A percentile compares a stretch with the other conserved stretches of the same genome.
Conservation (phyloP, 768 basidiomycete genomes). For the Scleroderma bovista region DNA sequence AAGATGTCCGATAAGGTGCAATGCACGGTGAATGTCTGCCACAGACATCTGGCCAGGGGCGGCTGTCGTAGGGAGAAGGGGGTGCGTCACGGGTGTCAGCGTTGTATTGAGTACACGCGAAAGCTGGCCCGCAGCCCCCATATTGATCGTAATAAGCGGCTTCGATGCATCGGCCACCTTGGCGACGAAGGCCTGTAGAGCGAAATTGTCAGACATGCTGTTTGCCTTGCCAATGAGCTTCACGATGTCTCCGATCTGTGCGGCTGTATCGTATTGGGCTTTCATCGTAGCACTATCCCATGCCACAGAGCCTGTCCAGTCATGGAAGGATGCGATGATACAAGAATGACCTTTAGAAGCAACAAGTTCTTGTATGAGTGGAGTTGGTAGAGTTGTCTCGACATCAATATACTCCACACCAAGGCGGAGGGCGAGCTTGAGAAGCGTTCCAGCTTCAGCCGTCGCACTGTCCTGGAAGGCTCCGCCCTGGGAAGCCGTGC, state of each 20-base stretch:
- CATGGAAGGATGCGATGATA: constrained; percentile 93
- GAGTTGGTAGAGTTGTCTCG: constrained; percentile 72
- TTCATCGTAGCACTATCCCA: constrained; percentile 70
- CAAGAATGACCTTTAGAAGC: constrained; percentile 64
- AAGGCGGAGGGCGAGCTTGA: constrained; percentile 71
- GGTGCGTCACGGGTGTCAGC: constrained; percentile 89
- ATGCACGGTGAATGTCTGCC: constrained; percentile 75
- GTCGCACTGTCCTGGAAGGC: constrained; percentile 77
- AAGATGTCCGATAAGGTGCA: constrained; percentile 75
- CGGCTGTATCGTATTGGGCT: constrained; percentile 64
- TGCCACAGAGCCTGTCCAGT: constrained; percentile 79
- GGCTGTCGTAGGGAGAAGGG: constrained; percentile 75
- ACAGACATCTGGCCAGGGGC: constrained; percentile 94
- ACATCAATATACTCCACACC: constrained; percentile 93
- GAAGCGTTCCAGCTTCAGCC: constrained; percentile 67
- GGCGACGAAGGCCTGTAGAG: constrained; percentile 66
- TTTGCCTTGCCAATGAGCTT: constrained; percentile 89
- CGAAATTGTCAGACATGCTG: constrained; percentile 70
- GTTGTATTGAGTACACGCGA: constrained; percentile 83
- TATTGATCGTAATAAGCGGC: constrained; percentile 92
- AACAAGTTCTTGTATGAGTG: constrained; percentile 52
- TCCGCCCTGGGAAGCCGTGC: constrained; percentile 86
- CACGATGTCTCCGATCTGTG: constrained; percentile 75
- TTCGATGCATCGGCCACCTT: constrained; percentile 48
- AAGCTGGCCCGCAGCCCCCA: constrained; percentile 84